These are phyloP conservation scores for Septoria petroselini DNA, from an alignment of 2,329 filamentous ascomycete genomes.

Conservation along the genomic window DNA sequence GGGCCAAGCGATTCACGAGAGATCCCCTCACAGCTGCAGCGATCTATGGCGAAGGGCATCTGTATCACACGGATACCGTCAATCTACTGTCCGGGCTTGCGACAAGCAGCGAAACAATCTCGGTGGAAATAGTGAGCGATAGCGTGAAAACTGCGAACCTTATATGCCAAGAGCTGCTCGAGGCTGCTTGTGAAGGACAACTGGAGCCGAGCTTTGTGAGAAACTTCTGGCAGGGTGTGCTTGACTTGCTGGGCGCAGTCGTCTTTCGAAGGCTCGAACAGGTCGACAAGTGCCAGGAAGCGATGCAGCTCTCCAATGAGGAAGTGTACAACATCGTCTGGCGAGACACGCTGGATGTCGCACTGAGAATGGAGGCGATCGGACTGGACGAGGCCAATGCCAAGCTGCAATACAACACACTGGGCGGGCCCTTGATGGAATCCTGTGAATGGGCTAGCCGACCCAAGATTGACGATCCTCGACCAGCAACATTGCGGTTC, in stretches of 20 bases:
- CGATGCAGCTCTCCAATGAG: constrained; percentile 22
- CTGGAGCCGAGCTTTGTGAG: constrained; percentile 36
- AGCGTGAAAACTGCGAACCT: constrained; percentile 34
- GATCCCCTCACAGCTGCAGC: constrained; percentile 36
- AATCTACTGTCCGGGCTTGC: constrained; percentile 20
- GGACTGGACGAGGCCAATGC: constrained; percentile 25
- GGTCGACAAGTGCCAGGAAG: constrained; percentile 19
- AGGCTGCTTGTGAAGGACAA: constrained; percentile 33
- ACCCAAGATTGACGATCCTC: constrained; percentile 1
- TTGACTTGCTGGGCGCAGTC: constrained; percentile 19
- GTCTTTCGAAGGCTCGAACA: constrained; percentile 19
- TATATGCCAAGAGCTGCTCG: constrained; percentile 33
- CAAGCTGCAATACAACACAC: constrained; percentile 15
- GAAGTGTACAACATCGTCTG: constrained; percentile 31
- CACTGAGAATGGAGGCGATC: constrained; percentile 24
- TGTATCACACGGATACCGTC: constrained; percentile 29
- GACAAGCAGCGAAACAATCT: not conserved
- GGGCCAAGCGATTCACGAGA: constrained; percentile 40
- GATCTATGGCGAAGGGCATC: constrained; percentile 28
- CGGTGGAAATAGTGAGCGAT: constrained; percentile 20
- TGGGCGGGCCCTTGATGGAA: constrained; percentile 11
- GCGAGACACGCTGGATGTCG: constrained; percentile 28
- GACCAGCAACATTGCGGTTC: constrained; percentile 34
- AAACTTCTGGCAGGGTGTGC: constrained; percentile 19
- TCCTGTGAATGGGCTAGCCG: not conserved